Base-by-base conservation (phyloP, 73 alveolate genomes). In the Durusdinium trenchii region DNA sequence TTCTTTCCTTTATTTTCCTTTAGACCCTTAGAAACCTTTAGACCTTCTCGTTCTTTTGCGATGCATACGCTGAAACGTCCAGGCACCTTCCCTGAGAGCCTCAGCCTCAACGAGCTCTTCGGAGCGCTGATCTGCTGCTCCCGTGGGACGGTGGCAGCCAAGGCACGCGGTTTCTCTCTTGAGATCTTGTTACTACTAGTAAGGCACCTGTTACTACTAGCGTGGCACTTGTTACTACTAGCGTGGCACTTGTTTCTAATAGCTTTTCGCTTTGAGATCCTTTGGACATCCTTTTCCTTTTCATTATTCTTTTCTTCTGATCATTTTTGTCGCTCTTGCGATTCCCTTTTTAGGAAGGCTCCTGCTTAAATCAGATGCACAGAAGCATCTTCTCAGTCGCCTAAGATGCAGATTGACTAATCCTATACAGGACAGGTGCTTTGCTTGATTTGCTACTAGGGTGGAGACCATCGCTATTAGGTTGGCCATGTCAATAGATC, bases 101-200 rank as follows among this genome's bases (percentile, higher is more conserved):
- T 91, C 52, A 69, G 89, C 26, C 86, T 91, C 47, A 91, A 91
- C 76, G 97, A 91, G 78, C 30, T 91, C 97, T 91, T 47, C 87
- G 97, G 78, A 2, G 97, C 97, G 36, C 42, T 91, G 97, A 91
- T 91, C 87, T 91, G 97, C 97, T 67, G 97, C 67, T 91, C 97
- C 57, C 97, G 97, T 28, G 97, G 97, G 10, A 91, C 97, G 23
- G 97, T 91, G 42, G 84, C 97, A 36, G 82, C 64, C 89, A 91
- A 91, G 97, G 97, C 69, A 45, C n/a, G 83, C 12, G 43, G 46
- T 5, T 6, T 0, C 69, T 42, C 40, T 36, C 40, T 1, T 6
- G 42, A 73, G n/a, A 57, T 57, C 69, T 23, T 23, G 73, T 23
- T 32, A 23, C n/a, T 23, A 60, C 73, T 23, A 23, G n/a, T 32